These are phyloP conservation scores for Wickerhamomyces tratensis DNA, from an alignment of 805 yeast species.

Conservation along the genomic window DNA sequence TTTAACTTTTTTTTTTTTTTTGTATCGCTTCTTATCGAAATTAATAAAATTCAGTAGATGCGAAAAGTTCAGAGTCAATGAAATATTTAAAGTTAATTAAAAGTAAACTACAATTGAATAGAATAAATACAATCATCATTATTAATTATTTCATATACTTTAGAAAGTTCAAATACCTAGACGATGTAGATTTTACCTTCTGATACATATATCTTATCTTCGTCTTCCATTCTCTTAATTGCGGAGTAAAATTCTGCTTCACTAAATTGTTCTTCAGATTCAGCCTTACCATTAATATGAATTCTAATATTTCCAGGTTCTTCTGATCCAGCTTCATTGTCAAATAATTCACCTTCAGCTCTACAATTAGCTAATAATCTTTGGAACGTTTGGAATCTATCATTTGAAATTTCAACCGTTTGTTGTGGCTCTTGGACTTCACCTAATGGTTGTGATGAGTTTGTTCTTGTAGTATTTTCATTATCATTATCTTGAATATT, in stretches of 20 bases:
- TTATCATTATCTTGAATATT: too few relatives aligned
- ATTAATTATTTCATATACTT: too few relatives aligned
- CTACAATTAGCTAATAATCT: constrained; percentile 34
- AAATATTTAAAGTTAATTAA: too few relatives aligned
- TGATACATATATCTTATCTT: constrained; percentile 37
- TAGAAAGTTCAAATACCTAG: too few relatives aligned
- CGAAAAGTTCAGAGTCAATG: too few relatives aligned
- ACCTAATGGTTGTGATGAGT: neutral
- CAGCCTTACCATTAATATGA: constrained; percentile 32
- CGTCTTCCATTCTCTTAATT: constrained; percentile 29
- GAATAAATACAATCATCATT: too few relatives aligned
- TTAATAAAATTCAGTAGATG: too few relatives aligned
- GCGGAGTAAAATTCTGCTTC: constrained; percentile 35
- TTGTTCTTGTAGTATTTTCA: neutral
- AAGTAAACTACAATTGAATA: too few relatives aligned
- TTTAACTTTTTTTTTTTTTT: too few relatives aligned
- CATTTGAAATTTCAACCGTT: constrained; percentile 34
- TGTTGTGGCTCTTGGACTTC: neutral
- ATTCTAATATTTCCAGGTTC: constrained; percentile 26
- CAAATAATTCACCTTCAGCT: constrained; percentile 31
- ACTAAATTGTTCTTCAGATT: constrained; percentile 38
- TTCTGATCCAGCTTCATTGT: constrained; percentile 36
- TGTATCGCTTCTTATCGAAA: too few relatives aligned
- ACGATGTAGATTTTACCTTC: constrained; percentile 34
- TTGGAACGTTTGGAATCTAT: constrained; percentile 37